These are phyloP conservation scores for Elongisporangium anandrum DNA, from an alignment of 352 stramenopile species.

Conservation along the genomic window DNA sequence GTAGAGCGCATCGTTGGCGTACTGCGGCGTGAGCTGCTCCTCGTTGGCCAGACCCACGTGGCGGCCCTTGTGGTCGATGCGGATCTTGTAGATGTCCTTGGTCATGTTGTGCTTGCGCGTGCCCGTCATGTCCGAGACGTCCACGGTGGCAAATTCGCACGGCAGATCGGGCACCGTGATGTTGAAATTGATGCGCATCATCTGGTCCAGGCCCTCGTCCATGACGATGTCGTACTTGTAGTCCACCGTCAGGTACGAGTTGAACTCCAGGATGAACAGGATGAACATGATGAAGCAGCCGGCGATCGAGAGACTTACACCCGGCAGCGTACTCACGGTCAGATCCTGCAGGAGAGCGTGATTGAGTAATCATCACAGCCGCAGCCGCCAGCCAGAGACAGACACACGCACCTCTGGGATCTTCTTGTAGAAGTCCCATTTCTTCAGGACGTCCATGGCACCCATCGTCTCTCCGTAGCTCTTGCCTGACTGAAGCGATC, in stretches of 20 bases:
- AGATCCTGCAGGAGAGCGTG: slow-evolving; percentile 40
- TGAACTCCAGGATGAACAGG: slow-evolving; percentile 89
- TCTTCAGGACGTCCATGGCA: slow-evolving; percentile 86
- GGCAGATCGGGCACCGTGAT: slow-evolving; percentile 96
- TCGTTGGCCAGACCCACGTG: slow-evolving; percentile 87
- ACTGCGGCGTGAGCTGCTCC: slow-evolving; percentile 74
- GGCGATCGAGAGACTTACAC: slow-evolving; percentile 78
- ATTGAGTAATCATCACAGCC: slow-evolving; percentile 1
- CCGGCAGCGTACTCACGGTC: slow-evolving; percentile 81
- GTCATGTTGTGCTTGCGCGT: slow-evolving; percentile 98
- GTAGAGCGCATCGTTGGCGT: slow-evolving; percentile 57
- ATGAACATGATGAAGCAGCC: slow-evolving; percentile 88
- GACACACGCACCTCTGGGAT: slow-evolving; percentile 71
- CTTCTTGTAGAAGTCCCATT: slow-evolving; percentile 92
- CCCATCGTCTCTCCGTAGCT: slow-evolving; percentile 44
- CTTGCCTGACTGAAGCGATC: slow-evolving; percentile 2
- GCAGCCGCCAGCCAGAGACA: too few relatives aligned
- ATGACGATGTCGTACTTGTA: slow-evolving; percentile 90
- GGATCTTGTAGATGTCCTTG: slow-evolving; percentile 98
- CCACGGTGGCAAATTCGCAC: slow-evolving; percentile 95
- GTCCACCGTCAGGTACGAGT: slow-evolving; percentile 80
- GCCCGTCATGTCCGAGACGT: slow-evolving; percentile 96
- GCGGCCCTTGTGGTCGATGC: slow-evolving; percentile 80
- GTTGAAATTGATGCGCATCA: slow-evolving; percentile 97
- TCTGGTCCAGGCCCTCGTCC: slow-evolving; percentile 82